These are phyloP conservation scores for Debaryomycetaceae sp. DNA, from an alignment of 1,139 yeast genomes.

Conservation along the genomic window DNA sequence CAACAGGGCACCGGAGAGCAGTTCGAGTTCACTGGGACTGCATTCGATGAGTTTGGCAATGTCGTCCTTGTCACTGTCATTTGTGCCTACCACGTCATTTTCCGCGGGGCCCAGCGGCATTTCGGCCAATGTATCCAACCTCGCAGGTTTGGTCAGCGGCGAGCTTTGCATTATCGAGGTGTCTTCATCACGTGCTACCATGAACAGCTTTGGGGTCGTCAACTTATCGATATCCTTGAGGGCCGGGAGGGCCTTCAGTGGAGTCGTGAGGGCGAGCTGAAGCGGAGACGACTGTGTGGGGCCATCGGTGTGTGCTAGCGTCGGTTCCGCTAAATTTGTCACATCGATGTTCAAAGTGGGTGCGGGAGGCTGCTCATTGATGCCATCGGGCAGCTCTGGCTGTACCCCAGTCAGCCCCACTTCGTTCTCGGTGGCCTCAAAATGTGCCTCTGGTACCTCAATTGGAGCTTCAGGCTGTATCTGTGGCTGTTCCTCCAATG, in stretches of 20 bases:
- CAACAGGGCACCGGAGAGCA: no score
- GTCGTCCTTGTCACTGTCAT: no score
- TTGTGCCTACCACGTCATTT: no score
- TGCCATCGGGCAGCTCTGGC: neutral
- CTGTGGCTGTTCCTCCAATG: no score
- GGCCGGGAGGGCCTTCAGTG: constrained; percentile 41
- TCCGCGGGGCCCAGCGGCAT: no score
- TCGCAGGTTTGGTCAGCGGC: no score
- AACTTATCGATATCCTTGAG: constrained; percentile 42
- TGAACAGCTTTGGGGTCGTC: constrained; percentile 39
- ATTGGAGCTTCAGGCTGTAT: neutral
- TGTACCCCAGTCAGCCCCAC: neutral
- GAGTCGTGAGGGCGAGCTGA: constrained; percentile 31
- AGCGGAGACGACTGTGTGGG: constrained; percentile 9
- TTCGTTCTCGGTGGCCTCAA: neutral
- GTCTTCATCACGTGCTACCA: constrained; percentile 33
- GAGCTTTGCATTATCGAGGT: constrained; percentile 13
- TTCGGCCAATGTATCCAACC: no score
- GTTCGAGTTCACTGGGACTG: no score
- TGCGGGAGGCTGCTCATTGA: no score
- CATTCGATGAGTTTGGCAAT: no score
- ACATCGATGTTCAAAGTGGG: no score
- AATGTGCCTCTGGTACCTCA: neutral
- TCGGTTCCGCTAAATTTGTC: constrained; percentile 1
- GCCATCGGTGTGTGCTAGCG: no score